phyloP scores from a whole-genome alignment of 495 filamentous ascomycete genomes.

The Penicillium paradoxum region DNA sequence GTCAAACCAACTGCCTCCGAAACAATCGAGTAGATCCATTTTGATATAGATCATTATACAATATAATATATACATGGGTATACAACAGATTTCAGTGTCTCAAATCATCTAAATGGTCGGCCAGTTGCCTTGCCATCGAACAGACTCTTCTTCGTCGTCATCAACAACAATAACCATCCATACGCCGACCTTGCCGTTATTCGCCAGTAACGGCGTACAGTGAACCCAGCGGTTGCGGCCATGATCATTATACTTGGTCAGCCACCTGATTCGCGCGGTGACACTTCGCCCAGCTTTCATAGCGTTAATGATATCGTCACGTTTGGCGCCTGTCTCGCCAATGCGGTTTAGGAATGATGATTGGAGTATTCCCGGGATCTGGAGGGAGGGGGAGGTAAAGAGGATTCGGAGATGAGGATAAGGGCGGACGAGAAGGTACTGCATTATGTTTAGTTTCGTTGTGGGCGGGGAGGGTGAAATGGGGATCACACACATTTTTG shows the following conservation, averaged over 20 bases:
- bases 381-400: conserved; percentile 57
- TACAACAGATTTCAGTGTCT: not conserved
- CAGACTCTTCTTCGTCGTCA: conserved; percentile 30
- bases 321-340: conserved; percentile 46
- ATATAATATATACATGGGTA: not conserved
- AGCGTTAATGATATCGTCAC: conserved; percentile 52
- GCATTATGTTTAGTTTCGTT: not conserved
- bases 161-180: conserved; percentile 61
- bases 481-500: conserved; percentile 32
- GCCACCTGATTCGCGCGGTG: conserved; percentile 60
- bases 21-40: not conserved
- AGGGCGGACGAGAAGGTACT: conserved; percentile 58
- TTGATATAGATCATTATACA: not conserved
- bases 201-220: conserved; percentile 55
- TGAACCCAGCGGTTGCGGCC: conserved; percentile 54
- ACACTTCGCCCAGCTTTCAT: conserved; percentile 56
- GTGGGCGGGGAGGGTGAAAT: not conserved
- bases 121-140: conserved; percentile 12
- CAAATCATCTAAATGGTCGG: not conserved
- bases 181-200: conserved; percentile 53
- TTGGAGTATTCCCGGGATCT: conserved; percentile 53
- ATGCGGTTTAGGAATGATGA: conserved; percentile 53
- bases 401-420: conserved; percentile 56
- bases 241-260: conserved; percentile 37
- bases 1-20: not conserved